Base-by-base conservation (phyloP, 495 filamentous ascomycete genomes). In the Penicillium atrosanguineum region DNA sequence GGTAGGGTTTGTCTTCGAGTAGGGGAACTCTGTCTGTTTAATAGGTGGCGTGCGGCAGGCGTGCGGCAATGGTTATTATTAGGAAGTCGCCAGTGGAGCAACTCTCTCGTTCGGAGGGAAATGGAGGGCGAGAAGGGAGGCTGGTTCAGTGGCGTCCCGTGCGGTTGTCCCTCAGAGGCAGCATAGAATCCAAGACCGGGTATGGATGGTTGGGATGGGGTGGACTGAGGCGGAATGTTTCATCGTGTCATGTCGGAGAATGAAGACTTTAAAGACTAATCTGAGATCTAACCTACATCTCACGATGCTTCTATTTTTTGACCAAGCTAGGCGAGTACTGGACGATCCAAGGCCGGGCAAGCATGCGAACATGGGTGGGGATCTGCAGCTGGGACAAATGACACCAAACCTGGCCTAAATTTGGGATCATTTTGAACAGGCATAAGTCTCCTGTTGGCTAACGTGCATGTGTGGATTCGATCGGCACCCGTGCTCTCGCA, bases 231-330 rank as follows among this genome's bases (percentile, higher is more conserved):
- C 21, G 49, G 45, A 38, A 50, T 42, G 20, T 2, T 47, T 52
- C 16, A 57, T 54, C 46, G 47, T 36, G 46, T 48, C 49, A 60
- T 55, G 23, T 50, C 37, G 42, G 54, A 60, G 34, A 34, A 6
- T 42, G 49, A 49, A 42, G 43, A 48, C 40, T 46, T 48, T 42
- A 46, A 64, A 56, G 55, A 55, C 48, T 25, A 44, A 37, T 25
- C 40, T 46, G 20, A 16, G 54, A 64, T 56, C 54, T 51, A 53
- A 43, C 23, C 50, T 40, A 18, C 50, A 47, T 39, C 19, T 21
- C 12, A 19, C 20, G 7, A 29, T 44, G 49, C 40, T 52, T 52
- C 49, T 52, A 52, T 52, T 52, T 52, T 50, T 52, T 52, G 49
- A 25, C 28, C n/a, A 29, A 34, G 12, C 29, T 31, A 21, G 49